These are phyloP conservation scores for Xylaria grammica DNA, from an alignment of 495 filamentous ascomycete species.

Conservation along the genomic window DNA sequence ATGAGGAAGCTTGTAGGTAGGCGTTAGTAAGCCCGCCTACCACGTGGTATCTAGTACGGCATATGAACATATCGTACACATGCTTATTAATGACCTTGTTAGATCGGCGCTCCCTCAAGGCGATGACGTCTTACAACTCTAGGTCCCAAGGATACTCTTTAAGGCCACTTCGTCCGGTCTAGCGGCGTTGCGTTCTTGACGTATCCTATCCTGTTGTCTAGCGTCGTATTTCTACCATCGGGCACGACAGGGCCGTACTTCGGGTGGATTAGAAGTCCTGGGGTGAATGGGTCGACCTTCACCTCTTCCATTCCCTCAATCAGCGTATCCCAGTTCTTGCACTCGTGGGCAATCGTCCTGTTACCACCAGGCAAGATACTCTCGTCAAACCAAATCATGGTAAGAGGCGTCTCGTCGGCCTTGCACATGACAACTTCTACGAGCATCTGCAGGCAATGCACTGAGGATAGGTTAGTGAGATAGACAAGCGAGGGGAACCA, in stretches of 20 bases:
- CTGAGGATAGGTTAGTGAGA: background rate
- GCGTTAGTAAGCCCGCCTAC: too few species aligned
- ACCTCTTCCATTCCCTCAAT: conserved; percentile 18
- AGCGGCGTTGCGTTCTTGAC: conserved; percentile 16
- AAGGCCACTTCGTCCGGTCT: conserved; percentile 13
- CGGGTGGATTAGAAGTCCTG: conserved; percentile 13
- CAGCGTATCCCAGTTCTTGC: conserved; percentile 19
- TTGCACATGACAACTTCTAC: conserved; percentile 16
- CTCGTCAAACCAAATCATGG: conserved; percentile 17
- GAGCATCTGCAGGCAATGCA: conserved; percentile 20
- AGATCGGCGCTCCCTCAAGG: too few species aligned
- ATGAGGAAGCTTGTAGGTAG: too few species aligned
- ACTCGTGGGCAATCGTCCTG: conserved; percentile 20
- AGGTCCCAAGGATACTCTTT: too few species aligned
- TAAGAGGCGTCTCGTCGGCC: conserved; percentile 16
- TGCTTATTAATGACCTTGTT: too few species aligned
- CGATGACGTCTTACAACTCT: too few species aligned
- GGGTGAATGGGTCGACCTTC: conserved; percentile 17
- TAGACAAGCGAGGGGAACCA: too few species aligned
- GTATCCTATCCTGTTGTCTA: conserved; percentile 21
- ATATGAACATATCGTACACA: too few species aligned
- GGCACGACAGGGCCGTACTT: conserved; percentile 20
- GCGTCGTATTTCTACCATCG: conserved; percentile 9
- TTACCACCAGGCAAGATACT: conserved; percentile 20
- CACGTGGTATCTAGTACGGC: too few species aligned